phyloP scores from a whole-genome alignment of 305 asterid species.

The Solanum hybrid region DNA sequence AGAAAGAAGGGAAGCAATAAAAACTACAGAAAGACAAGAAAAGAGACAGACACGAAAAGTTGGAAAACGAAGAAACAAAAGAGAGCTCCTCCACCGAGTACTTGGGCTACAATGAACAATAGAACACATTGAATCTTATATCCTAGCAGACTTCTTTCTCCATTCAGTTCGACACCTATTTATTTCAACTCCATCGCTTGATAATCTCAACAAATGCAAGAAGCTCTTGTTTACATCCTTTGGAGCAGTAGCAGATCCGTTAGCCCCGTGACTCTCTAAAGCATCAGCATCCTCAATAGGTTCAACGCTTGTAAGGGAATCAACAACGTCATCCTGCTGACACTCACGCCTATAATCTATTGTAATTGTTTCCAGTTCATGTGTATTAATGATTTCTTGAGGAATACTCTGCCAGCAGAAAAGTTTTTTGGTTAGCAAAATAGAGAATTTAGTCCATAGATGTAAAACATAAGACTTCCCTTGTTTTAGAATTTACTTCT shows the following conservation, averaged over 20 bases:
- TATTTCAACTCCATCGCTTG: constrained; percentile 58
- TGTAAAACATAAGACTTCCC: neutral
- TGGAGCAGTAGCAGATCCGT: constrained; percentile 2
- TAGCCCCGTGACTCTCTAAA: neutral
- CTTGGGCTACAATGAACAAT: neutral
- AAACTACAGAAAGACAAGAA: neutral
- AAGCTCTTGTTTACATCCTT: constrained; percentile 20
- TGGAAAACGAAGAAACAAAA: neutral
- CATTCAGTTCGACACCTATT: constrained; percentile 82
- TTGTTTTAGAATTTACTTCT: neutral
- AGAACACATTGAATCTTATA: neutral
- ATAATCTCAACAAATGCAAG: constrained; percentile 65
- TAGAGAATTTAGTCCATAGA: neutral
- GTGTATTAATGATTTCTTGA: constrained; percentile 64
- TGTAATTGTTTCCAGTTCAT: constrained; percentile 78
- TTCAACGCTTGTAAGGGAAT: constrained; percentile 77
- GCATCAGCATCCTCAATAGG: constrained; percentile 15
- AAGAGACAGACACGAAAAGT: neutral
- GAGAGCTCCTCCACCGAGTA: neutral
- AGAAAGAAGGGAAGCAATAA: neutral
- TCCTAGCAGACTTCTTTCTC: constrained; percentile 42
- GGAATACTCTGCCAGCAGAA: constrained; percentile 67
- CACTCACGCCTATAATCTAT: constrained; percentile 93
- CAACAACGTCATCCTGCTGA: constrained; percentile 72
- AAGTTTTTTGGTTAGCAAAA: neutral